phyloP scores from a whole-genome alignment of 305 asterid species.

The Ajuga reptans region DNA sequence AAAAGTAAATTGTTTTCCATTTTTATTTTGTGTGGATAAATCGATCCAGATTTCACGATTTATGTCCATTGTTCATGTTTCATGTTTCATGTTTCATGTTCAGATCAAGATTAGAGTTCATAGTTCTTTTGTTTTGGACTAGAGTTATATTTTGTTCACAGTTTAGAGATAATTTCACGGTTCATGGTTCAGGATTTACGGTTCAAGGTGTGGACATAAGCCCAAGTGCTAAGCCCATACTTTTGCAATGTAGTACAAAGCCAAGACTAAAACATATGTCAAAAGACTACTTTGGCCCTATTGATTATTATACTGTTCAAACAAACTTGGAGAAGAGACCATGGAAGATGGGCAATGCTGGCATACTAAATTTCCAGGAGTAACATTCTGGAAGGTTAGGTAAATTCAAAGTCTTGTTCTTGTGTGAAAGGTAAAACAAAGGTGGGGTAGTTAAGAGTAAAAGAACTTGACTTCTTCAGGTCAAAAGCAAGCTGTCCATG shows the following conservation, averaged over 20 bases:
- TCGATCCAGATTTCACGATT: too few species aligned
- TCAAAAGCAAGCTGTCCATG: neutral
- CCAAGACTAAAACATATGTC: neutral
- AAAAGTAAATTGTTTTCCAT: too few species aligned
- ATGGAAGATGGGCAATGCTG: neutral
- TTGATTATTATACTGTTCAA: neutral
- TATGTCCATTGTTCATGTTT: too few species aligned
- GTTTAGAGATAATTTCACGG: too few species aligned
- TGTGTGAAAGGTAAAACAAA: neutral
- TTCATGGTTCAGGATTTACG: too few species aligned
- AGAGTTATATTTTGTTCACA: too few species aligned
- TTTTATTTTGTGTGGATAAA: too few species aligned
- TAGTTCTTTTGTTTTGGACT: too few species aligned
- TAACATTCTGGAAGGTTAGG: neutral
- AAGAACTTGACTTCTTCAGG: neutral
- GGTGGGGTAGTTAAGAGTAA: neutral
- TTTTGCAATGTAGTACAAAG: neutral
- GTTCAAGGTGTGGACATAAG: too few species aligned
- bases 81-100: too few species aligned
- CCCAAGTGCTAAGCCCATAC: neutral
- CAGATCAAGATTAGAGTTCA: too few species aligned
- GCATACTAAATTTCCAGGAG: neutral
- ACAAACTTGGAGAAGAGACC: neutral
- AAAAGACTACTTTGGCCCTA: neutral
- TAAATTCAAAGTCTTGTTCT: constrained; percentile 14